A percentile compares a stretch with the other conserved stretches of the same genome.
These are phyloP conservation scores for Hymenoscyphus scutula DNA, from an alignment of 2,329 filamentous ascomycete species.

Conservation along the genomic window DNA sequence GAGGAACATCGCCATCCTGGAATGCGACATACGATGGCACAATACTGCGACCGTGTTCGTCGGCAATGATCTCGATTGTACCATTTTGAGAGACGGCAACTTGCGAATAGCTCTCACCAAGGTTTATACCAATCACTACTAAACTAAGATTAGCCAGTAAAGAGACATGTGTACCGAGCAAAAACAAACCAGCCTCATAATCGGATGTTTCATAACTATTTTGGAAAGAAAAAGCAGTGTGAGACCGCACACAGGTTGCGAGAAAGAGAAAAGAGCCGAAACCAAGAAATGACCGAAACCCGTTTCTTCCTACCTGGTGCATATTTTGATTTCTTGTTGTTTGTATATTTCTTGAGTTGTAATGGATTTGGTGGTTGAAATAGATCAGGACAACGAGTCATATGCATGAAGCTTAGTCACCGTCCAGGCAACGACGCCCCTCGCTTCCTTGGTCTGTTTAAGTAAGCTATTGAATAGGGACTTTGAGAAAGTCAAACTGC, in stretches of 20 bases:
- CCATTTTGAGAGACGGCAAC: slow-evolving; percentile 13
- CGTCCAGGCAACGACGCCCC: too few species aligned
- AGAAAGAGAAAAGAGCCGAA: background rate
- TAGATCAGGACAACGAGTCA: too few species aligned
- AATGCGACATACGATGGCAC: slow-evolving; percentile 25
- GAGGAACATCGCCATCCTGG: slow-evolving; percentile 8
- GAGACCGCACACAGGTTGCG: background rate
- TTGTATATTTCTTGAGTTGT: too few species aligned
- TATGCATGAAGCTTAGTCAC: too few species aligned
- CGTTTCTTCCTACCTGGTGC: background rate
- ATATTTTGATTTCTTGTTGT: background rate
- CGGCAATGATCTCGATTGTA: slow-evolving; percentile 13
- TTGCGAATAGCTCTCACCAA: slow-evolving; percentile 15
- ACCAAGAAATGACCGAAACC: background rate
- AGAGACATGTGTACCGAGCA: background rate
- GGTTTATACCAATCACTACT: slow-evolving; percentile 23
- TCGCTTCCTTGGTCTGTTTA: too few species aligned
- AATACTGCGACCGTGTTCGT: slow-evolving; percentile 18
- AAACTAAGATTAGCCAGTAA: background rate
- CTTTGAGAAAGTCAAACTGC: too few species aligned
- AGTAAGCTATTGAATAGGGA: too few species aligned
- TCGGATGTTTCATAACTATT: too few species aligned
- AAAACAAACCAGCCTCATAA: background rate
- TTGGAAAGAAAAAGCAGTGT: background rate
- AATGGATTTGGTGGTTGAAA: too few species aligned